Evolutionary conservation across 257 asterid genomes (phyloP).

Genomic region (Gentiana dahurica): DNA sequence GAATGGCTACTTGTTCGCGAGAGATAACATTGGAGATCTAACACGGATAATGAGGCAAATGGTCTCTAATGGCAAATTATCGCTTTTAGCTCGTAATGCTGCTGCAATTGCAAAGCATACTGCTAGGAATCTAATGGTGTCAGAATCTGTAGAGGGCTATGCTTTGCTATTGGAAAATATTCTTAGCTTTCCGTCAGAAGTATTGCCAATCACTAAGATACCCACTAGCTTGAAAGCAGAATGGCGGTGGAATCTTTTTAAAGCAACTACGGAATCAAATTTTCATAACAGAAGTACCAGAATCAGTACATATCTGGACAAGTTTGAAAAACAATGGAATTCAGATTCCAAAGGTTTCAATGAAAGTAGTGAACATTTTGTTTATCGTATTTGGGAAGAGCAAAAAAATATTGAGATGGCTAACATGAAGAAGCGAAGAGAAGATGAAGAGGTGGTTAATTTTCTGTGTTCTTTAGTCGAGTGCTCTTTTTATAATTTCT

Average conservation of each 20-base stretch:
- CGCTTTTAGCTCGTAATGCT: conserved; percentile 45
- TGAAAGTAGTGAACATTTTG: conserved; percentile 35
- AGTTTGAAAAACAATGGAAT: conserved; percentile 50
- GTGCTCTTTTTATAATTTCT: too few species aligned
- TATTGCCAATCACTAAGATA: conserved; percentile 35
- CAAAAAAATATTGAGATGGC: conserved; percentile 50
- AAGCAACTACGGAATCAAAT: conserved; percentile 21
- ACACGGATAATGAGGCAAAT: conserved; percentile 49
- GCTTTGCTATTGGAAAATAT: conserved; percentile 59
- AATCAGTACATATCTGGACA: conserved; percentile 21
- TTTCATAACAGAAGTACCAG: conserved; percentile 18
- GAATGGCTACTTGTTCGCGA: conserved; percentile 68
- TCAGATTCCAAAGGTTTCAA: conserved; percentile 18
- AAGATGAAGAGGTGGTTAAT: conserved; percentile 69
- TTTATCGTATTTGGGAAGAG: conserved; percentile 72
- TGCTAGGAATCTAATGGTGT: conserved; percentile 71
- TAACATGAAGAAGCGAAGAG: conserved; percentile 52
- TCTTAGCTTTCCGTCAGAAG: conserved; percentile 70
- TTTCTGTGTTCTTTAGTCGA: not conserved
- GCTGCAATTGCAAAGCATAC: conserved; percentile 57
- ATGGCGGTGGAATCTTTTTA: conserved; percentile 70
- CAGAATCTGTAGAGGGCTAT: conserved; percentile 74
- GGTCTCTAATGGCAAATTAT: conserved; percentile 66
- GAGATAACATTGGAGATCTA: conserved; percentile 35
- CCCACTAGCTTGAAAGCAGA: conserved; percentile 45